Conservation (phyloP, 2,329 filamentous ascomycete genomes). For the Colletotrichum graminicola region DNA sequence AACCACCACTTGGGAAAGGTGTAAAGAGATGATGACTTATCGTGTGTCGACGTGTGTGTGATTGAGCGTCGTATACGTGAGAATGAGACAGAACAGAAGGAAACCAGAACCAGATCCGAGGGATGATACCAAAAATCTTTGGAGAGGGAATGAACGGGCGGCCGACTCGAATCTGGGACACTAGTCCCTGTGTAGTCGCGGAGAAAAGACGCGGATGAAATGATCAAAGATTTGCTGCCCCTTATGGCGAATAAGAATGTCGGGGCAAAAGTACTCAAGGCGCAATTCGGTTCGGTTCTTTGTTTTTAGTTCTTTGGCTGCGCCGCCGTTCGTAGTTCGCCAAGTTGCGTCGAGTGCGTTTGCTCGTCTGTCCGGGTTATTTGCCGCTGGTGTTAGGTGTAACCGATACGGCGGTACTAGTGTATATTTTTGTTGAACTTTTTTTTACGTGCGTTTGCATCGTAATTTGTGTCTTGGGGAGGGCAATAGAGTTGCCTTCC, state of each 20-base stretch:
- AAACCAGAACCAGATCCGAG: background rate
- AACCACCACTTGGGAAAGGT: conserved; percentile 25
- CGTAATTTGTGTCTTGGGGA: too few relatives aligned
- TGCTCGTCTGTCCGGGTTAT: background rate
- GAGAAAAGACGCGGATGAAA: background rate
- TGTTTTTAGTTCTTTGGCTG: background rate
- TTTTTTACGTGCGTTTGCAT: background rate
- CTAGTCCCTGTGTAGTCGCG: background rate
- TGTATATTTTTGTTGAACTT: background rate
- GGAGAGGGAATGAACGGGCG: background rate
- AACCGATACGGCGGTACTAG: background rate
- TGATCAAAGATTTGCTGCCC: background rate
- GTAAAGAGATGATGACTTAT: background rate
- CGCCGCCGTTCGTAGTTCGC: background rate
- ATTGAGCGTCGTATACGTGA: background rate
- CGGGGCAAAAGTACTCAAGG: background rate
- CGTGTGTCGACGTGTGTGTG: background rate
- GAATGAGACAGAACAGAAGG: background rate
- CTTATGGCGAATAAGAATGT: background rate
- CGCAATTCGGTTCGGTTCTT: background rate
- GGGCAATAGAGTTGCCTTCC: background rate
- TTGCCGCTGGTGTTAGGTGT: background rate
- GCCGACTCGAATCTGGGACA: background rate
- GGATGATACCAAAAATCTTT: conserved; percentile 13
- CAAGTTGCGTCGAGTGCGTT: background rate